A percentile compares a stretch with the other conserved stretches of the same genome.
phyloP scores from a whole-genome alignment of 805 yeast genomes.

The Martiniozyma abietophila region DNA sequence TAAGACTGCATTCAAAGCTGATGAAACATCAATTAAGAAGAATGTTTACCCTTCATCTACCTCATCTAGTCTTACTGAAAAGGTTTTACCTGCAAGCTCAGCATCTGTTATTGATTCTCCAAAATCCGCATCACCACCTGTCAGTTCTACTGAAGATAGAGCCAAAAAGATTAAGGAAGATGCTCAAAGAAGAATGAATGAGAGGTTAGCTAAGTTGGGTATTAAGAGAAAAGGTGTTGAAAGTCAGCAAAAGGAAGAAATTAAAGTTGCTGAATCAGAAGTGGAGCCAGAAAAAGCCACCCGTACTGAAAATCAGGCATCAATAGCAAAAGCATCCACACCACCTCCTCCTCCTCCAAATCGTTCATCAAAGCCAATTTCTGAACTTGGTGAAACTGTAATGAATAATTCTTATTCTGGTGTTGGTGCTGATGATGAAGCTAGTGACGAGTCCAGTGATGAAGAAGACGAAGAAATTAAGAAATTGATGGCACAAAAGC shows the following conservation, averaged over 20 bases:
- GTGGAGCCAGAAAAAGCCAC: no score
- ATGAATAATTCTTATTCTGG: no score
- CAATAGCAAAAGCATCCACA: constrained; percentile 1
- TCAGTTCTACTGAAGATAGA: constrained; percentile 48
- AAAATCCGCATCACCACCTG: neutral
- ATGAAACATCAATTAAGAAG: neutral
- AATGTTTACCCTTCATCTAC: constrained; percentile 3
- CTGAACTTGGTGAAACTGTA: neutral
- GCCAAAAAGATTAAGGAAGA: constrained; percentile 78
- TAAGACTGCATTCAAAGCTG: constrained; percentile 3
- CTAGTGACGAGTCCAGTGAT: constrained; percentile 22
- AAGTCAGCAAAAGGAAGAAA: constrained; percentile 3
- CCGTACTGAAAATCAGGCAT: neutral
- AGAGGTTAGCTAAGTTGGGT: constrained; percentile 74
- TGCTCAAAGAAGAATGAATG: constrained; percentile 75
- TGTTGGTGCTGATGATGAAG: constrained; percentile 8
- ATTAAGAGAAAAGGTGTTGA: constrained; percentile 24
- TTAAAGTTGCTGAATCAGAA: constrained; percentile 1
- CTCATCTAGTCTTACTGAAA: no score
- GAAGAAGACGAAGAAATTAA: constrained; percentile 40
- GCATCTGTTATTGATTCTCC: constrained; percentile 2
- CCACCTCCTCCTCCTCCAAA: constrained; percentile 17
- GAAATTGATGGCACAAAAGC: constrained; percentile 38
- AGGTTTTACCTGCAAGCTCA: constrained; percentile 9
- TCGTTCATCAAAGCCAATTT: constrained; percentile 7